These are phyloP conservation scores for Nasturtium officinale DNA, from an alignment of 345 rosid species.

Conservation along the genomic window DNA sequence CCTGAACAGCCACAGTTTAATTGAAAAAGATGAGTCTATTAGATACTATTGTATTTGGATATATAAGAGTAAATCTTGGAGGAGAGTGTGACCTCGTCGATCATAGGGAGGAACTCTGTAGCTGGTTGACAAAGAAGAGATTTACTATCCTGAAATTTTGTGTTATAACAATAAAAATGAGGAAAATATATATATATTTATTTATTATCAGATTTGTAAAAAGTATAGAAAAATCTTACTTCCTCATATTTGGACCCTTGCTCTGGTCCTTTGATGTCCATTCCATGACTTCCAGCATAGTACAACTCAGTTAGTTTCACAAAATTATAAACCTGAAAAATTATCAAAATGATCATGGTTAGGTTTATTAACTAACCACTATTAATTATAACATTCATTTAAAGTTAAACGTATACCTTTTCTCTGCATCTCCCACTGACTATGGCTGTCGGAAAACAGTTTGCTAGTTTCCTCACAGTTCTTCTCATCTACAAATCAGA, in stretches of 20 bases:
- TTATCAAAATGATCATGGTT: background rate
- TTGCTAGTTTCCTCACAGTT: conserved; percentile 71
- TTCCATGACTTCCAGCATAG: conserved; percentile 98
- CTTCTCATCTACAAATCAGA: conserved; percentile 68
- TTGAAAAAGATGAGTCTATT: background rate
- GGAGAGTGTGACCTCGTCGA: conserved; percentile 63
- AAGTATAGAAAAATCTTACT: conserved; percentile 42
- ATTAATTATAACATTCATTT: background rate
- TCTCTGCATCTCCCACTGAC: conserved; percentile 94
- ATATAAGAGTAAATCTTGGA: conserved; percentile 4
- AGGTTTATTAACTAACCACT: background rate
- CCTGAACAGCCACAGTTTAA: conserved; percentile 39
- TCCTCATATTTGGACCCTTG: conserved; percentile 39
- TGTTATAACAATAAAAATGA: background rate
- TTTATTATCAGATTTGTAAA: conserved; percentile 16
- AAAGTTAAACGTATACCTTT: conserved; percentile 61
- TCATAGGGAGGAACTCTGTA: conserved; percentile 84
- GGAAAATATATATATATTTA: background rate
- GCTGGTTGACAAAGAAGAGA: conserved; percentile 79
- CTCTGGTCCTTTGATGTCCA: conserved; percentile 96
- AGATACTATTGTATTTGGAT: background rate
- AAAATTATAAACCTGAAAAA: conserved; percentile 55
- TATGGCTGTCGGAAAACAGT: conserved; percentile 87
- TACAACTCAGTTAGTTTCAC: conserved; percentile 77
- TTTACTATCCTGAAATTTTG: conserved; percentile 43